Evolutionary conservation across 1,284 basidiomycete genomes (phyloP).

Genomic region (Tylopilus orsonianus): DNA sequence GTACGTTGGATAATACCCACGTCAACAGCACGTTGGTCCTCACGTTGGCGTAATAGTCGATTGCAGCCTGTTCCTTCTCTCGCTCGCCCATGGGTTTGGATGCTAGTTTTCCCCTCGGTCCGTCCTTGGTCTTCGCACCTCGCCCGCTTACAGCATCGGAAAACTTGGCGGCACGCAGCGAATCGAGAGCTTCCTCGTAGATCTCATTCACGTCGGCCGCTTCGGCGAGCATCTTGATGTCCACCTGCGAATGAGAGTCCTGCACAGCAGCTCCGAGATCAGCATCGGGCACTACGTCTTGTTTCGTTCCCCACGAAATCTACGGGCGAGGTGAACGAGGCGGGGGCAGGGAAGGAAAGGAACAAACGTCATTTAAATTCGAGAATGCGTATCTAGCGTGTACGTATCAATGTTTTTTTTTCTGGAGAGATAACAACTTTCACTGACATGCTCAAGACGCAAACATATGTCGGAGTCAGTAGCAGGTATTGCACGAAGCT

Average conservation of each 20-base stretch:
- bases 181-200: conserved; percentile 87
- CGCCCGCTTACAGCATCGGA: conserved; percentile 26
- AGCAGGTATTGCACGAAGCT: conserved; percentile 90
- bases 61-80: conserved; percentile 74
- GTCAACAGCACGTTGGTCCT: conserved; percentile 87
- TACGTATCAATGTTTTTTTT: conserved; percentile 3
- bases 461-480: conserved; percentile 86
- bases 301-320: conserved; percentile 93
- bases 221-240: conserved; percentile 85
- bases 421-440: not conserved
- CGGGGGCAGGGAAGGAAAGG: not conserved
- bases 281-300: conserved; percentile 63
- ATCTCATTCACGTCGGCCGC: conserved; percentile 86
- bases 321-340: conserved; percentile 25
- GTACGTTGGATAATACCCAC: conserved; percentile 84
- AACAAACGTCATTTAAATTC: conserved; percentile 73
- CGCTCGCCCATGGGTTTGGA: conserved; percentile 39
- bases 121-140: conserved; percentile 13
- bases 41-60: conserved; percentile 89
- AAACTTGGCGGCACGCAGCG: conserved; percentile 73
- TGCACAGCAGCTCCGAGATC: conserved; percentile 83
- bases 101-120: conserved; percentile 25
- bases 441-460: conserved; percentile 79
- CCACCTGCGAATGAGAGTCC: conserved; percentile 78
- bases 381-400: conserved; percentile 71